Evolutionary conservation across 176 grass and related monocot species (phyloP), one percentile per base, ranked within the genome.

Genomic region (Alloteropsis semialata): DNA sequence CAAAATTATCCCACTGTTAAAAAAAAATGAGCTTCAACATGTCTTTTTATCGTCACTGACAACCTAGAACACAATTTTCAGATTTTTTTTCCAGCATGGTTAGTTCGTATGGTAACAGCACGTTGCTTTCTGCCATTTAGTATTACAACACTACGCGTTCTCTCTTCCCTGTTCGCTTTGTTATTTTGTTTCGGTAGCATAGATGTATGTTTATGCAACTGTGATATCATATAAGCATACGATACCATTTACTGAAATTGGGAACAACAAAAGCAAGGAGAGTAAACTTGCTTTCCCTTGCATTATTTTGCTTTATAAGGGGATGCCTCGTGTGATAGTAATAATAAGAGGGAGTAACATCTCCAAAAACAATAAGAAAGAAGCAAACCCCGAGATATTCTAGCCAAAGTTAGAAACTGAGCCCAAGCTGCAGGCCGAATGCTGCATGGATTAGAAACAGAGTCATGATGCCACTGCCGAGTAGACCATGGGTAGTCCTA

Each of bases 381-480:
- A 74, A 67, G 59, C 68, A 64, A 84, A 72, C 28, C 51, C 51
- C 36, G 8, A 29, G 56, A 46, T 19, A 11, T 22, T 27, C 4
- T 42, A 38, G 28, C 36, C 32, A 45, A 10, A 74, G 12, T 75
- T 87, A 92, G 68, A 97, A 98, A 19, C 88, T 89, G 72, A 93
- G 80, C 37, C 95, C 90, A 49, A 98, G 90, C 70, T 93, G 89
- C 58, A 98, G 82, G 19, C 96, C 92, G 41, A 91, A 76, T 12
- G 92, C 92, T 14, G 91, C 85, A 58, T 98, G 96, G 76, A 98
- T 82, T 44, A 98, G 85, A 58, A 98, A 95, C 15, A 95, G 79
- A 30, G 92, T 98, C 96, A 93, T 93, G 79, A 95, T 98, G 78
- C 96, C 89, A 45, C 96, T 93, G 67, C 93, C 96, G 50, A 98